These are phyloP conservation scores for Nicotiana paniculata DNA, from an alignment of 257 asterid genomes.

Conservation along the genomic window DNA sequence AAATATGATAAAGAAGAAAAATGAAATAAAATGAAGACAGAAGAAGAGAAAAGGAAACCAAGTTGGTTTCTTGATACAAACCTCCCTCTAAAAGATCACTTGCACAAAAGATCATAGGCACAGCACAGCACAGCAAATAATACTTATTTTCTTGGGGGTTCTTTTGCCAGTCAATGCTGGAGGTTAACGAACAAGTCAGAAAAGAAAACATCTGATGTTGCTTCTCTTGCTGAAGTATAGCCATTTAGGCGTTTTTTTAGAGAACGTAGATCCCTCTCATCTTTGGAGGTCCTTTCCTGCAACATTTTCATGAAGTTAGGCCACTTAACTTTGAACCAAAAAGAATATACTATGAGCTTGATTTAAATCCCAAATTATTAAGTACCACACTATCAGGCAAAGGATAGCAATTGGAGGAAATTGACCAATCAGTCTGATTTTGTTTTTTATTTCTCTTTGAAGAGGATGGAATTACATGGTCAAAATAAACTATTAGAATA, in stretches of 20 bases:
- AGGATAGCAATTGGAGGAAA: background rate
- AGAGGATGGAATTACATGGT: background rate
- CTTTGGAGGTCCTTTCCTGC: conserved; percentile 63
- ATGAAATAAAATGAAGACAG: background rate
- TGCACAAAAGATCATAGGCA: background rate
- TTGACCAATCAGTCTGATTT: background rate
- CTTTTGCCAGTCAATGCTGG: conserved; percentile 14
- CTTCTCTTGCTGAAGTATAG: conserved; percentile 77
- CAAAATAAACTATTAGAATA: background rate
- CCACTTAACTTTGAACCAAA: background rate
- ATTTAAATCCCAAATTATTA: background rate
- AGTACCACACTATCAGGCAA: background rate
- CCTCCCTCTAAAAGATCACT: background rate
- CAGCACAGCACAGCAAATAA: background rate
- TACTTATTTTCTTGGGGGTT: background rate
- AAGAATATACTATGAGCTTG: background rate
- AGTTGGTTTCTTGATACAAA: conserved; percentile 15
- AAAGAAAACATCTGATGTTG: conserved; percentile 61
- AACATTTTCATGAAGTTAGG: background rate
- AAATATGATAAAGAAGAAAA: background rate
- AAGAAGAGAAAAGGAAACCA: background rate
- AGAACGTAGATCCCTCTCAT: conserved; percentile 65
- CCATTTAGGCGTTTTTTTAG: conserved; percentile 60
- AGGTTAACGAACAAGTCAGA: conserved; percentile 31
- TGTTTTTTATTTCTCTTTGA: background rate